Evolutionary conservation across 371 early-diverging fungal species (phyloP), one percentile per base, ranked within the genome.

Genomic region (Rhizopus microsporus): DNA sequence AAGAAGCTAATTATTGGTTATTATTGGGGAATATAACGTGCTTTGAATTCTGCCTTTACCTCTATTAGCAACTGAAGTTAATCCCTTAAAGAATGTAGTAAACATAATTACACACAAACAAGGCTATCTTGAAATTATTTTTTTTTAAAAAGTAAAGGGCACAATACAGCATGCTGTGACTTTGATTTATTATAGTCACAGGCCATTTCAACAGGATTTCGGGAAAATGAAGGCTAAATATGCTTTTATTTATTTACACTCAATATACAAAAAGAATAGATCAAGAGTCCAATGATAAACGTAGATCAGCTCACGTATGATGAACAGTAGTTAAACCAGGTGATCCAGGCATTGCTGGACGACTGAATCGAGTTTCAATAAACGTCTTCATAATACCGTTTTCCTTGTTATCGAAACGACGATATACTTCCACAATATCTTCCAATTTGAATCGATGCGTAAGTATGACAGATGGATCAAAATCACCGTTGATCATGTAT

Each of bases 391-490:
- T 65, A 3, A 84, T 68, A 12, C 80, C 81, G 2, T 44, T 68
- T 42, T 84, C 78, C 59, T 84, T 86, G 6, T 40, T 29, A 55
- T 86, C 81, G 61, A 85, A 88, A 7, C 51, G 47, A 51, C 66
- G 65, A 63, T 84, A 88, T 10, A 68, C 77, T 31, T 82, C 73
- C 15, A 63, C 61, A 5, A 68, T 67, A 13, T 81, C 65, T 34
- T 81, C 78, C 40, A 88, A 51, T 5, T 45, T 54, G 61, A 80
- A 72, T 7, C 78, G 67, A 60, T 88, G 85, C 0, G 85, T 85
- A 55, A 88, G 52, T 34, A 88, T 65, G n/a, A 63, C 48, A 9
- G 78, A 68, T 10, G 84, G 83, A 65, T 84, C 85, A 57, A 85
- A 71, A 34, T 71, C 55, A 7, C 70, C 74, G 1, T 61, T 68